These are phyloP conservation scores for Alternaria viburni DNA, from an alignment of 2,329 filamentous ascomycete genomes.

Conservation along the genomic window DNA sequence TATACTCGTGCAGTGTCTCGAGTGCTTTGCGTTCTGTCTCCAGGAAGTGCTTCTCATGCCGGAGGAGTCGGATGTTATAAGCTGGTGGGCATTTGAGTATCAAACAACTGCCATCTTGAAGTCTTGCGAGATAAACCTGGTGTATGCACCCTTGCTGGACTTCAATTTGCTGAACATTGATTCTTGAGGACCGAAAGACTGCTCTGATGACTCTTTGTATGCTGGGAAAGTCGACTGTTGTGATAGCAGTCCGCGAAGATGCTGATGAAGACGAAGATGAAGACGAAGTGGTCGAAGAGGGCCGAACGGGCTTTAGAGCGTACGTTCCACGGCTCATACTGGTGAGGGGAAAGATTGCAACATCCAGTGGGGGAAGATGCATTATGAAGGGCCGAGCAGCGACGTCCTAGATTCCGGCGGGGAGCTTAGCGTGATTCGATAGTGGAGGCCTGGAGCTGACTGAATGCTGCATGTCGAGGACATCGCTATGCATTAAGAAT, in stretches of 20 bases:
- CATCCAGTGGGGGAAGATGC: slow-evolving; percentile 46
- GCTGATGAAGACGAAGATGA: slow-evolving; percentile 34
- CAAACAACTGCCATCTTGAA: slow-evolving; percentile 48
- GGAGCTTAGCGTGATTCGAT: slow-evolving; percentile 24
- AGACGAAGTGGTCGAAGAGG: slow-evolving; percentile 33
- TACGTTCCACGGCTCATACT: slow-evolving; percentile 46
- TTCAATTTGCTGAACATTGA: slow-evolving; percentile 44
- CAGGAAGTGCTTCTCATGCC: slow-evolving; percentile 52
- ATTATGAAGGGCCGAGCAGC: slow-evolving; percentile 35
- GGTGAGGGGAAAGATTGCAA: slow-evolving; percentile 39
- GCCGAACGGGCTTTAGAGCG: slow-evolving; percentile 27
- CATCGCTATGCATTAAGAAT: slow-evolving; percentile 23
- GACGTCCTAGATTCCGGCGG: slow-evolving; percentile 15
- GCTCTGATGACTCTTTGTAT: slow-evolving; percentile 44
- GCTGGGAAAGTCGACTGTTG: slow-evolving; percentile 40
- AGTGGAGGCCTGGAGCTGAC: slow-evolving; percentile 12
- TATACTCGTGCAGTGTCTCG: slow-evolving; percentile 45
- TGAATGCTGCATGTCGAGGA: slow-evolving; percentile 26
- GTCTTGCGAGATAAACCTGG: slow-evolving; percentile 51
- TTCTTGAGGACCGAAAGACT: slow-evolving; percentile 40
- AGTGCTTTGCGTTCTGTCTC: slow-evolving; percentile 50
- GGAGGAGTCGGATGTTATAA: slow-evolving; percentile 47
- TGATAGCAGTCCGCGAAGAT: slow-evolving; percentile 24
- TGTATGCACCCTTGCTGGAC: slow-evolving; percentile 45
- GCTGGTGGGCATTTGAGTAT: slow-evolving; percentile 52